phyloP scores from a whole-genome alignment of 2,329 filamentous ascomycete genomes.

The Paecilomyces sp. region DNA sequence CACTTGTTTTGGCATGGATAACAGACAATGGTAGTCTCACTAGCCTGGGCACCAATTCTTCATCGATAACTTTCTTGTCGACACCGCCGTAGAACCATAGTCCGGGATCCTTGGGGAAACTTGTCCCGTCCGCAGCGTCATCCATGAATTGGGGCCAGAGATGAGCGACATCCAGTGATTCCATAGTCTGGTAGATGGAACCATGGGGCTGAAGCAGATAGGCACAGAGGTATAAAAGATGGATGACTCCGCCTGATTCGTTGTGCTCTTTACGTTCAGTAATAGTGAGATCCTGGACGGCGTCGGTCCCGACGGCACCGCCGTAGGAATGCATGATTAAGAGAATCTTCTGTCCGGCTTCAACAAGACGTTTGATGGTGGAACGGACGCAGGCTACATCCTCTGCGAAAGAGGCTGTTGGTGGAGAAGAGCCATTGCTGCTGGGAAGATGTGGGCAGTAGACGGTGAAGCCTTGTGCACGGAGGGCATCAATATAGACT shows the following conservation, averaged over 20 bases:
- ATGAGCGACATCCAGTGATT: constrained; percentile 3
- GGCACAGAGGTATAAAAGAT: constrained; percentile 15
- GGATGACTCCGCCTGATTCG: constrained; percentile 11
- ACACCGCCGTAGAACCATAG: constrained; percentile 5
- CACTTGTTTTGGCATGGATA: neutral
- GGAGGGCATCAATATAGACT: constrained; percentile 7
- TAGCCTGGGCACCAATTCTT: constrained; percentile 1
- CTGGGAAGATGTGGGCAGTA: constrained; percentile 11
- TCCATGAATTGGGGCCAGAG: constrained; percentile 5
- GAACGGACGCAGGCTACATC: constrained; percentile 7
- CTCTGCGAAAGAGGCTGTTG: constrained; percentile 4
- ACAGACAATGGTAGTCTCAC: constrained; percentile 1
- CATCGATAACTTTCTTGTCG: constrained; percentile 1
- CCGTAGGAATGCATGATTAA: constrained; percentile 21
- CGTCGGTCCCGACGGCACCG: constrained; percentile 14
- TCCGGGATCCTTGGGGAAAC: neutral
- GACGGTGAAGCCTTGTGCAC: constrained; percentile 10
- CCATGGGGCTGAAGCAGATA: constrained; percentile 9
- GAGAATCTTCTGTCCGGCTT: constrained; percentile 9
- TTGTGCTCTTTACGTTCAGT: constrained; percentile 3
- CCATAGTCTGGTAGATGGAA: constrained; percentile 4
- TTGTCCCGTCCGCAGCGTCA: neutral
- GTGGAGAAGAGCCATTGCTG: constrained; percentile 7
- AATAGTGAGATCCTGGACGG: constrained; percentile 9
- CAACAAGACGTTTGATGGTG: constrained; percentile 3